A percentile compares a stretch with the other conserved stretches of the same genome.
These are phyloP conservation scores for Phialocephala subalpina DNA, from an alignment of 2,329 filamentous ascomycete species.

Conservation along the genomic window DNA sequence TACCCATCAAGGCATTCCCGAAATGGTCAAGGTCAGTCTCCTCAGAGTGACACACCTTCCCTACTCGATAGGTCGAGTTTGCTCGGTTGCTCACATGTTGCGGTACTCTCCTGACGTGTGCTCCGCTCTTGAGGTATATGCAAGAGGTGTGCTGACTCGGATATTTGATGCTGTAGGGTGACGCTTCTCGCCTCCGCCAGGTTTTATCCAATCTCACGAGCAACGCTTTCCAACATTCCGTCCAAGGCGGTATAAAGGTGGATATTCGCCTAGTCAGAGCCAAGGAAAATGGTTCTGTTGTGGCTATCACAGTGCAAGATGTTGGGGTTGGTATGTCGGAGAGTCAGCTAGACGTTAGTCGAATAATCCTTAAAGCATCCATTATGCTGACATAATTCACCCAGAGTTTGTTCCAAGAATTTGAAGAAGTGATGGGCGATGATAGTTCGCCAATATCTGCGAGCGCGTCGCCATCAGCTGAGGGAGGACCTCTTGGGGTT, in stretches of 20 bases:
- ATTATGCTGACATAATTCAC: neutral
- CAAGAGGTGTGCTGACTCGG: neutral
- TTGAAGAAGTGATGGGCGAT: conserved; percentile 35
- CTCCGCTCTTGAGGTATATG: neutral
- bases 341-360: conserved; percentile 34
- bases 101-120: neutral
- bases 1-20: conserved; percentile 33
- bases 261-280: conserved; percentile 31
- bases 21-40: conserved; percentile 25
- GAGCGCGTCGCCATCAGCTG: conserved; percentile 16
- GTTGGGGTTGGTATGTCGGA: conserved; percentile 37
- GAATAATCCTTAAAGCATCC: neutral
- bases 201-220: conserved; percentile 35
- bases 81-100: neutral
- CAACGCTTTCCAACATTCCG: conserved; percentile 37
- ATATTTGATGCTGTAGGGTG: conserved; percentile 20
- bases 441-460: conserved; percentile 19
- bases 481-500: conserved; percentile 23
- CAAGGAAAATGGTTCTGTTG: conserved; percentile 25
- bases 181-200: conserved; percentile 33
- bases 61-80: neutral
- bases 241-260: conserved; percentile 33
- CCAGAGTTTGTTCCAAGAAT: conserved; percentile 36
- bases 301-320: conserved; percentile 36
- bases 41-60: neutral